Conservation (phyloP, 306 rosid genomes). For the Canavalia gladiata region DNA sequence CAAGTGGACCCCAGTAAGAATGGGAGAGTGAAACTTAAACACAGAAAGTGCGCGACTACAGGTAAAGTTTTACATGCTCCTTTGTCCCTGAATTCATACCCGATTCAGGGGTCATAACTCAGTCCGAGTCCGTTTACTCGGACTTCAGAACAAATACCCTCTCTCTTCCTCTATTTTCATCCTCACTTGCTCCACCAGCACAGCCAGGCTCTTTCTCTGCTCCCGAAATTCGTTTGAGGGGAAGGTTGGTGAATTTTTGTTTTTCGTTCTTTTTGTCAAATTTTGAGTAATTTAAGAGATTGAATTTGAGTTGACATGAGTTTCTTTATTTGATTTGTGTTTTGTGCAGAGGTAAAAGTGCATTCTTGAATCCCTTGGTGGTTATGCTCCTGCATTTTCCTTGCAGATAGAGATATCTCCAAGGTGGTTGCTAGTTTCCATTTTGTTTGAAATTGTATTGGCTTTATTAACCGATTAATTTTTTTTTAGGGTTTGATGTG, state of each 20-base stretch:
- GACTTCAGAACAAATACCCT: background rate
- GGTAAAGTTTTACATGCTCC: background rate
- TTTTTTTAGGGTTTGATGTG: background rate
- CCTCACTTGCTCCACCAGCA: background rate
- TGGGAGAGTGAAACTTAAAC: background rate
- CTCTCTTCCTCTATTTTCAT: slow-evolving; percentile 1
- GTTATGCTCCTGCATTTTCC: slow-evolving; percentile 15
- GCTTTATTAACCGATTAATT: background rate
- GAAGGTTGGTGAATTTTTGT: background rate
- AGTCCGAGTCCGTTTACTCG: background rate
- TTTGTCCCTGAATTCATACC: background rate
- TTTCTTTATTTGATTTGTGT: background rate
- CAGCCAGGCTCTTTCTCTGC: background rate
- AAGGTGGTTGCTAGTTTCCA: background rate
- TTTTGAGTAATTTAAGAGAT: background rate
- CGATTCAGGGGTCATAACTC: background rate
- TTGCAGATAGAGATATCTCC: background rate
- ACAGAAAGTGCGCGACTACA: slow-evolving; percentile 27
- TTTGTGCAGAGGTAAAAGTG: slow-evolving; percentile 18
- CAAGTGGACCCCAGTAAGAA: background rate
- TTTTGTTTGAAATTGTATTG: background rate
- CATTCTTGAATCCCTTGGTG: background rate
- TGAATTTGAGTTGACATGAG: slow-evolving; percentile 11
- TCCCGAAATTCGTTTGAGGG: background rate
- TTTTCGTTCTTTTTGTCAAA: background rate